Percentiles rank a stretch among this genome's conserved stretches.
Evolutionary conservation across 495 filamentous ascomycete species (phyloP).

Genomic region (Trichoderma virens): DNA sequence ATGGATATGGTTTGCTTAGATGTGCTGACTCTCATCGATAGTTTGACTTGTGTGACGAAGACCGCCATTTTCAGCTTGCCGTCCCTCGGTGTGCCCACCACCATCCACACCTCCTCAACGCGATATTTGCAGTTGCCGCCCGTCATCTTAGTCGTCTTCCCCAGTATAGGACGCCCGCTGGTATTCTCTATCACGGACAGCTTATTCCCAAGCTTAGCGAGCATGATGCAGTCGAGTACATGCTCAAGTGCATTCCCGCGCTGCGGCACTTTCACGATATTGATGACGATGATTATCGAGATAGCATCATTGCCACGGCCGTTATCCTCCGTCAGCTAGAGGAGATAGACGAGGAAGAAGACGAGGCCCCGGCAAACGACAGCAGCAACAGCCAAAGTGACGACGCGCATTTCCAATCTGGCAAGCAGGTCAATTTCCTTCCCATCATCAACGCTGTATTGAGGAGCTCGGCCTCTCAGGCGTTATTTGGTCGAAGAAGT

Average conservation of each 20-base stretch:
- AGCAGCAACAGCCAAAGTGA: background rate
- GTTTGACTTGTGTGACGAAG: slow-evolving; percentile 10
- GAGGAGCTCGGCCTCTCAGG: background rate
- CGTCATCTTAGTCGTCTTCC: slow-evolving; percentile 6
- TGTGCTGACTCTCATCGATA: background rate
- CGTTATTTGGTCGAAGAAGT: slow-evolving; percentile 2
- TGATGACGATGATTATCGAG: slow-evolving; percentile 6
- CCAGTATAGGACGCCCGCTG: background rate
- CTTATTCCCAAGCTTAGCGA: background rate
- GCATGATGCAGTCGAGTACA: slow-evolving; percentile 4
- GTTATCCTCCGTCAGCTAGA: slow-evolving; percentile 8
- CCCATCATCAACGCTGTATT: slow-evolving; percentile 7
- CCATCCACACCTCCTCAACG: slow-evolving; percentile 9
- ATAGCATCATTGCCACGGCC: slow-evolving; percentile 8
- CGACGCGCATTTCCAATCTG: background rate
- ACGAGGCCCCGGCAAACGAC: background rate
- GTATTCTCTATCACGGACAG: slow-evolving; percentile 1
- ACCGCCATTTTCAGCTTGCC: slow-evolving; percentile 6
- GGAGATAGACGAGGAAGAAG: slow-evolving; percentile 5
- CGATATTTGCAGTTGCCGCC: slow-evolving; percentile 3
- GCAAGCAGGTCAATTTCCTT: slow-evolving; percentile 8
- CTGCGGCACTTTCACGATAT: background rate
- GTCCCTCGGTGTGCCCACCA: background rate
- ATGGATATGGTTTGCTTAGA: background rate
- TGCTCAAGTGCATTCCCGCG: slow-evolving; percentile 5